A percentile compares a stretch with the other conserved stretches of the same genome.
These are phyloP conservation scores for Kluyveromyces wickerhamii DNA, from an alignment of 805 yeast species.

Conservation along the genomic window DNA sequence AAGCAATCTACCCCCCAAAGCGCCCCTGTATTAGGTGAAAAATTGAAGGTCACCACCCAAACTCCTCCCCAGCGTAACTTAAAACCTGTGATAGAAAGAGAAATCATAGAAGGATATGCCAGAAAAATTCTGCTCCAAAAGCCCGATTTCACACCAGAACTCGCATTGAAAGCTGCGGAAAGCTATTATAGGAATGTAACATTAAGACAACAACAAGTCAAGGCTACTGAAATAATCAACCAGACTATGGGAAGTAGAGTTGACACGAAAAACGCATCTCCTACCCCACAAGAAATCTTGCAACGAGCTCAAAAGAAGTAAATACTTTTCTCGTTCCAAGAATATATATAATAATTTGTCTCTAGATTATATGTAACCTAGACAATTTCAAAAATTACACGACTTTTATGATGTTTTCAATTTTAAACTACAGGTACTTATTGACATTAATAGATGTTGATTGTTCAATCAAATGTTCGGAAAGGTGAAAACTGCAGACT, in stretches of 20 bases:
- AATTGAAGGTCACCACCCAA: conserved; percentile 8
- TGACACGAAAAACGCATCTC: conserved; percentile 19
- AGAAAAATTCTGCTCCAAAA: conserved; percentile 26
- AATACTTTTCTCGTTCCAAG: too few species aligned
- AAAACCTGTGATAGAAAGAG: conserved; percentile 20
- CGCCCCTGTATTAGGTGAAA: conserved; percentile 6
- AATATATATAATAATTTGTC: too few species aligned
- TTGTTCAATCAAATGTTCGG: conserved; percentile 22
- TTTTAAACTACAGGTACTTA: not conserved
- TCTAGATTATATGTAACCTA: conserved; percentile 1
- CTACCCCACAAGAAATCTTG: conserved; percentile 29
- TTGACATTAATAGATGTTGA: not conserved
- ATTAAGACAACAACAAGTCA: conserved; percentile 16
- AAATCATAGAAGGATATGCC: conserved; percentile 26
- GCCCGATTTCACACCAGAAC: conserved; percentile 25
- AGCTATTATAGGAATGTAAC: conserved; percentile 20
- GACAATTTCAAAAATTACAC: not conserved
- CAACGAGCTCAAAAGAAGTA: conserved; percentile 25
- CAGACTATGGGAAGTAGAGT: conserved; percentile 7
- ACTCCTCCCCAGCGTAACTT: conserved; percentile 11
- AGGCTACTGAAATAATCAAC: conserved; percentile 12
- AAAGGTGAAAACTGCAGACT: conserved; percentile 46
- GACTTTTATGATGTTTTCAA: not conserved
- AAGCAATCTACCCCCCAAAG: conserved; percentile 5
- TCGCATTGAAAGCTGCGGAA: conserved; percentile 30